Base-by-base conservation (phyloP, 2,329 filamentous ascomycete genomes). In the Stagonosporopsis cucurbitacearum region DNA sequence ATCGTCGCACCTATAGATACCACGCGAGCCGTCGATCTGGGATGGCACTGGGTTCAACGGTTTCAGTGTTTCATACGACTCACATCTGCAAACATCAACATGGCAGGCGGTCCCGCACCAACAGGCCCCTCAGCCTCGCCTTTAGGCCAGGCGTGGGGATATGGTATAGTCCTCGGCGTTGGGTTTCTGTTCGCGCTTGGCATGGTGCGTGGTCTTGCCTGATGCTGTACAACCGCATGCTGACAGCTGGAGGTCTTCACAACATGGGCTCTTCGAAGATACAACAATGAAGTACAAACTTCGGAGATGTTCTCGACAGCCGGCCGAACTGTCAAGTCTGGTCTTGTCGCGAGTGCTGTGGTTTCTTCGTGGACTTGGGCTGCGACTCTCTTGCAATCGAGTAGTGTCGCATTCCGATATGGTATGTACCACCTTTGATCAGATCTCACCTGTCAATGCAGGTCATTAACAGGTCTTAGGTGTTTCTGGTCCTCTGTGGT, bases 401-500 rank as follows among this genome's bases (percentile, higher is more conserved):
- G 67, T 15, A 72, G 66, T 6, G 65, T 72, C 7, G 71, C 69
- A 9, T 75, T 73, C 41, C 62, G 67, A 37, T 75, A 72, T 51
- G 72, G 73, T 68, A 60, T 2, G 41, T 44, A 4, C 15, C 3
- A n/a, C 11, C 9, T 4, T 4, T 32, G 30, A 13, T 15, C 26
- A 1, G n/a, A 1, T 5, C 11, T n/a, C 0, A 11, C 39, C 1
- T 12, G 19, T 1, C 9, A 13, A 8, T n/a, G 5, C 26, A 35
- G n/a, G 35, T 5, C 1, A 23, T 26, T 52, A 17, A 52, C 22
- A 8, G 5, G 2, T 6, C 1, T 2, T 4, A 68, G 65, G 65
- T 37, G 67, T 74, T 9, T 73, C 65, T 36, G 71, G 71, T 0
- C 69, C 71, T 0, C 62, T 73, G 23, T 74, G 69, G 69, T 72